phyloP scores from a whole-genome alignment of 495 filamentous ascomycete genomes.

The Tuber melanosporum region DNA sequence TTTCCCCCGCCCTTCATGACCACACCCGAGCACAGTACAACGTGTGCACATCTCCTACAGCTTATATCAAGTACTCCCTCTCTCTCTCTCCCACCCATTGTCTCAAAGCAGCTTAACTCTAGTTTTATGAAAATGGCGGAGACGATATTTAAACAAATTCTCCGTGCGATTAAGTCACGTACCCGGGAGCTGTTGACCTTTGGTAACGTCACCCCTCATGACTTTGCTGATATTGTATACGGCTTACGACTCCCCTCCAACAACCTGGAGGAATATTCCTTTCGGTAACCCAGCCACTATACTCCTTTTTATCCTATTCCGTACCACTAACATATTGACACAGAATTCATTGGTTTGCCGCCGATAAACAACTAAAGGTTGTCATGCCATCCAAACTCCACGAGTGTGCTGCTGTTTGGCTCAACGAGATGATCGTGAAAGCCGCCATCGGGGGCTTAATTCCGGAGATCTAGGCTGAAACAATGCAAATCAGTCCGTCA shows the following conservation, averaged over 20 bases:
- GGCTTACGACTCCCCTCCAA: background rate
- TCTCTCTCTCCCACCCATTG: too few relatives aligned
- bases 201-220: background rate
- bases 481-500: background rate
- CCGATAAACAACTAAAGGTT: background rate
- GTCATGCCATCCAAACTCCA: background rate
- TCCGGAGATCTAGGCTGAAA: background rate
- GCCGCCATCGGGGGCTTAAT: background rate
- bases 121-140: background rate
- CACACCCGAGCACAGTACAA: too few relatives aligned
- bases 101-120: background rate
- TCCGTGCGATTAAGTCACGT: background rate
- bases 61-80: too few relatives aligned
- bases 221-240: background rate
- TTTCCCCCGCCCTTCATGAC: too few relatives aligned
- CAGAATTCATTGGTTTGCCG: background rate
- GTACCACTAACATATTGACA: background rate
- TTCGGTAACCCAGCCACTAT: background rate
- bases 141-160: background rate
- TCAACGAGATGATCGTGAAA: background rate
- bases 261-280: background rate
- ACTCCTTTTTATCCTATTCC: background rate
- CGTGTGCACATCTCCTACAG: too few relatives aligned
- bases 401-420: background rate
- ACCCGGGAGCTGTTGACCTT: background rate